Evolutionary conservation across 345 rosid species (phyloP).

Genomic region (Aethionema arabicum): DNA sequence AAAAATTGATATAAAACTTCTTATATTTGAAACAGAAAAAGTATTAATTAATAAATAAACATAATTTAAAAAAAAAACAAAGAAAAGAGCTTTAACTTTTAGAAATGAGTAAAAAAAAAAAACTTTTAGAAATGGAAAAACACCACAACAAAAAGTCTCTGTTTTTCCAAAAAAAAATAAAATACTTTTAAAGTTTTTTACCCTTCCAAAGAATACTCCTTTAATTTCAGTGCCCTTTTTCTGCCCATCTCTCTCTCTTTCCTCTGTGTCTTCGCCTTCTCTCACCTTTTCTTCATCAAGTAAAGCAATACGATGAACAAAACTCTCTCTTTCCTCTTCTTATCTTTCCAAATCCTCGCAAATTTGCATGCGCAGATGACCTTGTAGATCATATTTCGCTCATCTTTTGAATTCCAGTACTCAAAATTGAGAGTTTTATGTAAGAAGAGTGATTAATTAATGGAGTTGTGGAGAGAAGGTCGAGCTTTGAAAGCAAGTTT

Average conservation of each 20-base stretch:
- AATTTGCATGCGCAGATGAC: conserved; percentile 28
- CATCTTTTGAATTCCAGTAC: conserved; percentile 25
- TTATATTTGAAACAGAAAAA: no score
- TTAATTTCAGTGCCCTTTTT: conserved; percentile 35
- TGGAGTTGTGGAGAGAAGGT: conserved; percentile 63
- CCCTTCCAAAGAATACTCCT: conserved; percentile 20
- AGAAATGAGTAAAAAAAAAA: conserved; percentile 10
- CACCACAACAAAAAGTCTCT: conserved; percentile 21
- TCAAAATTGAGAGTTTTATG: conserved; percentile 9
- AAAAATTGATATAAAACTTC: no score
- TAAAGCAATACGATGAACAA: conserved; percentile 27
- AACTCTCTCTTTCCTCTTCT: conserved; percentile 8
- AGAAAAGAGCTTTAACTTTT: conserved; percentile 34
- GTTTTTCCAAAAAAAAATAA: no score
- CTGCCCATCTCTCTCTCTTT: conserved; percentile 11
- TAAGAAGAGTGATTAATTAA: conserved; percentile 35
- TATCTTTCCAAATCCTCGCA: conserved; percentile 9
- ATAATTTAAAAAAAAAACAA: background rate
- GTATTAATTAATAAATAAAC: background rate
- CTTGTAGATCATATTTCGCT: conserved; percentile 2
- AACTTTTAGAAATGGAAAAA: conserved; percentile 34
- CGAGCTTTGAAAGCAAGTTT: conserved; percentile 61
- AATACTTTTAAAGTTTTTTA: conserved; percentile 4
- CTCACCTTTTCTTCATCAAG: conserved; percentile 32
- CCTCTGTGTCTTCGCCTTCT: conserved; percentile 32